Conservation (phyloP, 345 rosid genomes). For the Erysimum cheiranthoides region DNA sequence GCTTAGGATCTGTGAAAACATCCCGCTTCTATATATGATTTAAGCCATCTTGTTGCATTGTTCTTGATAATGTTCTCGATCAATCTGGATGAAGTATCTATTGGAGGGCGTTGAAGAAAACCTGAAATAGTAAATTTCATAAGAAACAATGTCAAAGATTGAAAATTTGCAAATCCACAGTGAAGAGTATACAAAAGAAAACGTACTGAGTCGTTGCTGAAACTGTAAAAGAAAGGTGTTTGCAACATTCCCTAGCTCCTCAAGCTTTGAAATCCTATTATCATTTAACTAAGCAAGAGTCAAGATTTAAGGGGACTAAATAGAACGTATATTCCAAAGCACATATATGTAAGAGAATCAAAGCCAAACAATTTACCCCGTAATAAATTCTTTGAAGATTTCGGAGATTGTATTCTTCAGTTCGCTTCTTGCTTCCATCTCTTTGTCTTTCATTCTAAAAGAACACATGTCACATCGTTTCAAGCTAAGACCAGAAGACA, state of each 20-base stretch:
- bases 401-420: constrained; percentile 43
- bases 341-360: constrained; percentile 3
- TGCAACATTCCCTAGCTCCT: constrained; percentile 58
- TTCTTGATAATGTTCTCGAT: too few relatives aligned
- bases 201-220: constrained; percentile 65
- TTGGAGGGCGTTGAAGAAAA: too few relatives aligned
- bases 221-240: constrained; percentile 54
- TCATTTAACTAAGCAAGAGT: background rate
- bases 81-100: too few relatives aligned
- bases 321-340: background rate
- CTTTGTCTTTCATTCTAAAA: constrained; percentile 38
- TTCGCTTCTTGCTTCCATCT: constrained; percentile 41
- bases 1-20: too few relatives aligned
- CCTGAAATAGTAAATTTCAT: constrained; percentile 29
- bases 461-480: constrained; percentile 9
- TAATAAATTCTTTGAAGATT: constrained; percentile 58
- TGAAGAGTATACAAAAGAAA: constrained; percentile 2
- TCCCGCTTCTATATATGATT: too few relatives aligned
- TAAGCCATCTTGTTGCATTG: too few relatives aligned
- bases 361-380: constrained; percentile 48
- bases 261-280: constrained; percentile 63
- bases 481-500: constrained; percentile 9
- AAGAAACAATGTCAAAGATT: background rate
- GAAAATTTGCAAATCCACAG: background rate
- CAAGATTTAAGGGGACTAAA: background rate